Percentiles rank a stretch among this genome's conserved stretches.
Conservation (phyloP, 805 yeast species). For the Yamadazyma kitorensis region DNA sequence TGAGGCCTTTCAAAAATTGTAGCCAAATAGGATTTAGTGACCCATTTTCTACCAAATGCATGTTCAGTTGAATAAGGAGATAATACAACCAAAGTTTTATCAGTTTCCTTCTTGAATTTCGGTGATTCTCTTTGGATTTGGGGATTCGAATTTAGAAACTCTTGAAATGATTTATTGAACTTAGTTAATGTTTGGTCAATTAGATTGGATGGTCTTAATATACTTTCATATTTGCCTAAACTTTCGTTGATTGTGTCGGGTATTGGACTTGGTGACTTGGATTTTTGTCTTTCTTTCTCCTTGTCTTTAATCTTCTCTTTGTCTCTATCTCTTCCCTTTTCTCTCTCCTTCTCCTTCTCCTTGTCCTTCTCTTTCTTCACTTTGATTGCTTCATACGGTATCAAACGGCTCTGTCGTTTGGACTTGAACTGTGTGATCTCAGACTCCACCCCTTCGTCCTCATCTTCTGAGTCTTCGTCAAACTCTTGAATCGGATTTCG, state of each 20-base stretch:
- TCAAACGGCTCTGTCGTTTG: conserved; percentile 28
- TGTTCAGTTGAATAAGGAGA: conserved; percentile 73
- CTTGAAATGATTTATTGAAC: conserved; percentile 43
- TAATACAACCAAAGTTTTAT: conserved; percentile 57
- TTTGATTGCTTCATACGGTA: conserved; percentile 22
- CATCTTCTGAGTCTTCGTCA: conserved; percentile 31
- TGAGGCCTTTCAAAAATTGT: conserved; percentile 84
- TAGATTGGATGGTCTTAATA: conserved; percentile 32
- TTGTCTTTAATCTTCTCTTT: neutral
- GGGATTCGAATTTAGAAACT: conserved; percentile 41
- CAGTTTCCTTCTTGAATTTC: conserved; percentile 28
- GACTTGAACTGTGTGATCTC: conserved; percentile 36
- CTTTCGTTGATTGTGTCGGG: conserved; percentile 10
- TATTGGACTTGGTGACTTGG: conserved; percentile 13
- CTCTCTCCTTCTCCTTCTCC: no score
- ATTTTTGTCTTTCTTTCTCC: conserved; percentile 2
- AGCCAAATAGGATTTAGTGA: conserved; percentile 57
- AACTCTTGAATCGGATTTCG: conserved; percentile 32
- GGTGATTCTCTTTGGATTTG: conserved; percentile 42
- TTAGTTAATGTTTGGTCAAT: conserved; percentile 33
- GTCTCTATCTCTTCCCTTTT: neutral
- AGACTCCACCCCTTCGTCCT: conserved; percentile 3
- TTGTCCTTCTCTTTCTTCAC: conserved; percentile 12
- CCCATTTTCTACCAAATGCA: conserved; percentile 76
- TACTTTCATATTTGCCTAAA: conserved; percentile 21